Base-by-base conservation (phyloP, 805 yeast species). In the Metschnikowia matae region DNA sequence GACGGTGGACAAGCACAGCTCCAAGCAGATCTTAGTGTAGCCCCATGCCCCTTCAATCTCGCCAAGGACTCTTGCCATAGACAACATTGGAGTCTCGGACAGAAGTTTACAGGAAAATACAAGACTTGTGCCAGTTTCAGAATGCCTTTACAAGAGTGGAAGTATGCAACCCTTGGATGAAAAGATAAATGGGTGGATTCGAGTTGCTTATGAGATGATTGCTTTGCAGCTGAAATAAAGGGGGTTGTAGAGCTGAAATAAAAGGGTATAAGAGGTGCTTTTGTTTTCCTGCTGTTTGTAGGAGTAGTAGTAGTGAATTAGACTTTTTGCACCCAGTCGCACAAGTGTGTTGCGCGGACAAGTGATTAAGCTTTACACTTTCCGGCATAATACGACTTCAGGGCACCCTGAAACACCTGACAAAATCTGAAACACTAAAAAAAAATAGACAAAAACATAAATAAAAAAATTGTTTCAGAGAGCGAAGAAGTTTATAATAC, bases 301-400 rank as follows among this genome's bases (percentile, higher is more conserved):
- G 26, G 36, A 41, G n/a, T 23, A 41, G 35, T 31, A 18, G 35
- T 32, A n/a, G 35, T 20, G 17, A 26, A 13, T 11, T 7, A 2
- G 21, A 31, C 23, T 20, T 41, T 41, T 41, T 41, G 44, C 44
- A 41, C 44, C 44, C 44, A 18, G 36, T 32, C 44, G 44, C 44
- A 20, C 36, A 41, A 31, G 34, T 15, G 15, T n/a, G 23, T 14
- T 23, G 41, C 31, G 41, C 41, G 32, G 15, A 13, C 26, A 20
- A 11, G 18, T 11, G 21, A 34, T 15, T n/a, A 34, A 34, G 39
- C 39, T 36, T 10, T 3, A 17, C 10, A 1, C 29, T 36, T 36
- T 36, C 39, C 39, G 39, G 39, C 23, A 40, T 4, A 20, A 26
- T 26, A 26, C 29, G 29, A 10, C 29, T 21, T 21, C 23, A 21